Evolutionary conservation across 169 alveolate genomes (phyloP).

Genomic region (Eimeria acervulina): DNA sequence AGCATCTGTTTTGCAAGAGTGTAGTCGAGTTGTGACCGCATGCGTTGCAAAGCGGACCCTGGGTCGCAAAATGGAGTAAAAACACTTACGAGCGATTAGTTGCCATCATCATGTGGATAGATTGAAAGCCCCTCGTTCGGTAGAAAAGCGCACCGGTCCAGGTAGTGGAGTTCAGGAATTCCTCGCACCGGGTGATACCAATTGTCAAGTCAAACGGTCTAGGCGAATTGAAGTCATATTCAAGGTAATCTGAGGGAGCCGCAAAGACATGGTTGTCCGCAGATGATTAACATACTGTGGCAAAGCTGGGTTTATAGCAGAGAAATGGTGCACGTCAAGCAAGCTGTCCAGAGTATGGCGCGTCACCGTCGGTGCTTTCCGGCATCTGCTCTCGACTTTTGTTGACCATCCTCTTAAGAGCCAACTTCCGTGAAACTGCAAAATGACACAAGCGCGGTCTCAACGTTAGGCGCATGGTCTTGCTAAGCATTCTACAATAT

Average conservation of each 20-base stretch:
- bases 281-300: neutral
- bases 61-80: neutral
- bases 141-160: slow-evolving; percentile 72
- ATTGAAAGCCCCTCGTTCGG: neutral
- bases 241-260: slow-evolving; percentile 40
- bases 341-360: neutral
- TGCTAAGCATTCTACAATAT: neutral
- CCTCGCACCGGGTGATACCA: slow-evolving; percentile 66
- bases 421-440: slow-evolving; percentile 71
- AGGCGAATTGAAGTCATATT: slow-evolving; percentile 67
- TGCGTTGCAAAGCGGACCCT: slow-evolving; percentile 66
- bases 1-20: slow-evolving; percentile 55
- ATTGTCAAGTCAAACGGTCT: slow-evolving; percentile 52
- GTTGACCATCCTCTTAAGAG: slow-evolving; percentile 67
- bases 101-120: neutral
- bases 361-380: slow-evolving; percentile 66
- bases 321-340: neutral
- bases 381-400: slow-evolving; percentile 68
- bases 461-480: neutral
- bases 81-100: neutral
- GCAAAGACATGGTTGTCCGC: neutral
- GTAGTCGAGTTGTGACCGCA: slow-evolving; percentile 70
- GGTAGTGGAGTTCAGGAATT: slow-evolving; percentile 60
- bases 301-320: neutral
- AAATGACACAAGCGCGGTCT: neutral